These are phyloP conservation scores for Mycosarcoma maydis DNA, from an alignment of 1,284 basidiomycete species.

Conservation along the genomic window DNA sequence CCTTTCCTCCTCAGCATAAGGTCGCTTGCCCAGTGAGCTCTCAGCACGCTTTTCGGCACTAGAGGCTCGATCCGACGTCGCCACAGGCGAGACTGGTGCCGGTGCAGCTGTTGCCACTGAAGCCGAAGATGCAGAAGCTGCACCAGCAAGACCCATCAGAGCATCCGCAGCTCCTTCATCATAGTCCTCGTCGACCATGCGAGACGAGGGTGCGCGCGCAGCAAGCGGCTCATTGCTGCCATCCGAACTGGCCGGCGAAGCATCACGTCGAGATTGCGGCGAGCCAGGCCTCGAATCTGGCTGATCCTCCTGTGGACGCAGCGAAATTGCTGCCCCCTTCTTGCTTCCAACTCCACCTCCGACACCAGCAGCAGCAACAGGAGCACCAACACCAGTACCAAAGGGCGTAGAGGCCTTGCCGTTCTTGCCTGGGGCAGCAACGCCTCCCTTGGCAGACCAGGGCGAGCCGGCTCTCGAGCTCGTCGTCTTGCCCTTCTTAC, in stretches of 20 bases:
- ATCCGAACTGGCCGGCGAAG: conserved; percentile 48
- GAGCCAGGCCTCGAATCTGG: conserved; percentile 22
- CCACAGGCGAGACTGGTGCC: conserved; percentile 6
- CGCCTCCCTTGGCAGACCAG: conserved; percentile 30
- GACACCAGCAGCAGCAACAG: background rate
- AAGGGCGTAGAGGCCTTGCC: conserved; percentile 9
- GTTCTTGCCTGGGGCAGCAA: conserved; percentile 26
- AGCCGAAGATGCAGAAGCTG: conserved; percentile 44
- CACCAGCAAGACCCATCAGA: conserved; percentile 65
- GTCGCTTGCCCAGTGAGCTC: conserved; percentile 50
- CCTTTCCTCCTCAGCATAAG: conserved; percentile 30
- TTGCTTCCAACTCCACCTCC: conserved; percentile 12
- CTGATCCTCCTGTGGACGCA: conserved; percentile 27
- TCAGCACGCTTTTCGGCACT: conserved; percentile 39
- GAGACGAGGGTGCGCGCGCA: conserved; percentile 35
- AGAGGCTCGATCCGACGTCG: conserved; percentile 13
- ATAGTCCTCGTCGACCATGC: conserved; percentile 63
- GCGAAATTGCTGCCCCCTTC: conserved; percentile 24
- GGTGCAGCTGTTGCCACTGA: conserved; percentile 5
- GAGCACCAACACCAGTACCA: background rate
- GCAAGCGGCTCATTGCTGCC: conserved; percentile 54
- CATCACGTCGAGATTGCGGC: conserved; percentile 27
- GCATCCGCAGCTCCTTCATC: conserved; percentile 65
- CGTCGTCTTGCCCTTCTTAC: conserved; percentile 38
- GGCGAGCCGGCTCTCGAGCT: conserved; percentile 47